phyloP scores from a whole-genome alignment of 176 grass and related monocot species.

The Oryza meridionalis region DNA sequence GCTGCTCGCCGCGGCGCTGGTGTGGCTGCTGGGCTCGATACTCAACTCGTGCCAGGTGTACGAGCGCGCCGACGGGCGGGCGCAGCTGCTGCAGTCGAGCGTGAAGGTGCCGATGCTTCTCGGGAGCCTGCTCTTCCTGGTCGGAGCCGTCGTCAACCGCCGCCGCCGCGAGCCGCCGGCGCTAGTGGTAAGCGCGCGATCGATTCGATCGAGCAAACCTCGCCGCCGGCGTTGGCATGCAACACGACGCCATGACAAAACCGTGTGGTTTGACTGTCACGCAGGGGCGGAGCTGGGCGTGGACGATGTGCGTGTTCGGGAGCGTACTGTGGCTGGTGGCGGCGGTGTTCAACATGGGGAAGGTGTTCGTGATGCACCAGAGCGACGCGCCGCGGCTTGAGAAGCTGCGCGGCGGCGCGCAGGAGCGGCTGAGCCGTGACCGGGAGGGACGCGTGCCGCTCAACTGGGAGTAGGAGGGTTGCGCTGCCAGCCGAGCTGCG shows the following conservation, averaged over 20 bases:
- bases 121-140: slow-evolving; percentile 80
- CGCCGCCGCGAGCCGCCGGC: background rate
- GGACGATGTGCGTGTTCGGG: slow-evolving; percentile 53
- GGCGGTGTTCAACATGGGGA: slow-evolving; percentile 63
- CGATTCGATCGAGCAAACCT: too few relatives aligned
- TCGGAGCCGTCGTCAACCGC: slow-evolving; percentile 54
- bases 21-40: slow-evolving; percentile 68
- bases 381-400: slow-evolving; percentile 64
- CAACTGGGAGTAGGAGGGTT: slow-evolving; percentile 36
- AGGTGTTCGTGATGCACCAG: slow-evolving; percentile 76
- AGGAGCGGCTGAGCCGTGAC: slow-evolving; percentile 67
- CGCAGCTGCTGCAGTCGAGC: slow-evolving; percentile 78
- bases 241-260: too few relatives aligned
- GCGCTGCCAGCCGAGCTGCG: slow-evolving; percentile 25
- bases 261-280: background rate
- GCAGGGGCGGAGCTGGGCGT: slow-evolving; percentile 54
- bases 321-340: slow-evolving; percentile 66
- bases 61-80: slow-evolving; percentile 71
- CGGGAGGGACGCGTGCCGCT: slow-evolving; percentile 60
- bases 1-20: slow-evolving; percentile 56
- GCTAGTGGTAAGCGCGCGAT: slow-evolving; percentile 8
- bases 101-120: slow-evolving; percentile 72
- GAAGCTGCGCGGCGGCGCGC: slow-evolving; percentile 85
- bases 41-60: slow-evolving; percentile 86
- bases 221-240: too few relatives aligned